A percentile compares a stretch with the other conserved stretches of the same genome.
Evolutionary conservation across 73 alveolate species (phyloP).

Genomic region (Paramecium tetraurelia): DNA sequence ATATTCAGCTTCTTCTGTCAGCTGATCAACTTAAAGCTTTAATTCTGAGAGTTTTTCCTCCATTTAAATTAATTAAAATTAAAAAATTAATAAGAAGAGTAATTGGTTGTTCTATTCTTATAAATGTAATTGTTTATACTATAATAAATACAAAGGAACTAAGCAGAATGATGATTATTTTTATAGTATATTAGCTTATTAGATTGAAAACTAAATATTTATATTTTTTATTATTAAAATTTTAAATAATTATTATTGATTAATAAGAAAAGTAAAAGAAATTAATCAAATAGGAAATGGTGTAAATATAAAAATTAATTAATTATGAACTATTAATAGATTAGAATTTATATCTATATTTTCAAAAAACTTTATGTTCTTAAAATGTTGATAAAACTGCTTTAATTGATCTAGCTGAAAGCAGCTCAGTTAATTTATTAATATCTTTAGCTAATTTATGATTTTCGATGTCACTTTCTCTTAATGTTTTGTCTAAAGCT

Average conservation of each 20-base stretch:
- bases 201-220: background rate
- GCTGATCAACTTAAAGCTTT: background rate
- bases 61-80: background rate
- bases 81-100: background rate
- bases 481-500: background rate
- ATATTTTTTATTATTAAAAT: too few species aligned
- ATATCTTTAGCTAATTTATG: constrained; percentile 26
- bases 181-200: background rate
- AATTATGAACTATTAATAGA: background rate
- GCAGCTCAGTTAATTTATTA: background rate
- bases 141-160: background rate
- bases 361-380: constrained; percentile 25
- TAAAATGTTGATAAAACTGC: background rate
- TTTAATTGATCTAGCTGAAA: background rate
- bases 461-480: constrained; percentile 1
- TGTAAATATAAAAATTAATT: background rate
- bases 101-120: background rate
- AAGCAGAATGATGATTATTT: background rate
- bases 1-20: background rate
- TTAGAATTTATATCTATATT: background rate
- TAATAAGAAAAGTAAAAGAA: background rate
- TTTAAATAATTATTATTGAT: background rate
- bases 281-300: background rate
- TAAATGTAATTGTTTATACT: background rate
- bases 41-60: background rate